Percentiles rank a stretch among this genome's conserved stretches.
Conservation (phyloP, 495 filamentous ascomycete genomes). For the Xylaria acuta region DNA sequence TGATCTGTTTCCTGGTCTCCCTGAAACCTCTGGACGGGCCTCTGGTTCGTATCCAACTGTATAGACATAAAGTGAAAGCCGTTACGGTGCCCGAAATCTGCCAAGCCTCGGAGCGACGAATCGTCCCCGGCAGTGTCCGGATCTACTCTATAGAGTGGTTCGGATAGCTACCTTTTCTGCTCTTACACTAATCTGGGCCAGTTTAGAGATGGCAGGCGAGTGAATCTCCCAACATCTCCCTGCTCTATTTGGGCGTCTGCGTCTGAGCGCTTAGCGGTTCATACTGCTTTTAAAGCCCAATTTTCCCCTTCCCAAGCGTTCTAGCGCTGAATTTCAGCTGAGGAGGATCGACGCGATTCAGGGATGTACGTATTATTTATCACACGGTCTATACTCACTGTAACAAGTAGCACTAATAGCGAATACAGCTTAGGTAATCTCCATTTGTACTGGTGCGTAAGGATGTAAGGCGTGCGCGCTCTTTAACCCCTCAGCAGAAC, state of each 20-base stretch:
- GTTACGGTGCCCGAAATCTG: conserved; percentile 1
- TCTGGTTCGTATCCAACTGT: neutral
- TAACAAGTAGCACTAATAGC: no score
- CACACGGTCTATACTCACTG: neutral
- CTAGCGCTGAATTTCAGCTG: conserved; percentile 5
- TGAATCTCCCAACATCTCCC: neutral
- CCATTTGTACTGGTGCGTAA: no score
- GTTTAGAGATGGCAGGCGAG: neutral
- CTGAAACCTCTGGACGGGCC: neutral
- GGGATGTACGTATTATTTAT: neutral
- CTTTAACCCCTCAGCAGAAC: no score
- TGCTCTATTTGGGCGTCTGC: neutral
- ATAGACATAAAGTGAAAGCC: neutral
- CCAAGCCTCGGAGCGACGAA: conserved; percentile 8
- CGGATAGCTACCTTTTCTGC: neutral
- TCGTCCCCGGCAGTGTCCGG: neutral
- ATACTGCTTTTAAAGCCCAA: neutral
- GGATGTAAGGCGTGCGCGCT: no score
- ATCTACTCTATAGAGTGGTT: neutral
- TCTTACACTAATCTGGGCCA: no score
- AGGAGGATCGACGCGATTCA: no score
- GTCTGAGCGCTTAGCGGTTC: neutral
- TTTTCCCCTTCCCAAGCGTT: neutral
- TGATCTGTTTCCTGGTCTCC: neutral
- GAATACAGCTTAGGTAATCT: no score